These are phyloP conservation scores for Colletotrichum orchidophilum DNA, from an alignment of 2,329 filamentous ascomycete genomes.

Conservation along the genomic window DNA sequence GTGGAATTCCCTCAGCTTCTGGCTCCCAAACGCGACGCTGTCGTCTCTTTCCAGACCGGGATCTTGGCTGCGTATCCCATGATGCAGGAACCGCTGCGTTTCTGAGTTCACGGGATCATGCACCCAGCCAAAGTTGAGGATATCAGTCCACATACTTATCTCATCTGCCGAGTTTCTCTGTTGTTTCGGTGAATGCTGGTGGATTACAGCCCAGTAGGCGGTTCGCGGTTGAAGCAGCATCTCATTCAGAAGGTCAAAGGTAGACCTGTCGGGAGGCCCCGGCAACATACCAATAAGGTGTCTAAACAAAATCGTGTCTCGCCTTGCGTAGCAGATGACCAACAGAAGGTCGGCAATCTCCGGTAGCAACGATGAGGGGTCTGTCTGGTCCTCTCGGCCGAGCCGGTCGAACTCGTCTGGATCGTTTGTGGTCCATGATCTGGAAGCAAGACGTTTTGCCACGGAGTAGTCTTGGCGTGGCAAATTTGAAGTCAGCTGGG, in stretches of 20 bases:
- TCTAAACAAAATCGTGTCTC: slow-evolving; percentile 2
- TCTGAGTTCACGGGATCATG: neutral
- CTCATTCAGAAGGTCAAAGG: neutral
- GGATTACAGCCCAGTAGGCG: neutral
- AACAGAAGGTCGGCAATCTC: slow-evolving; percentile 4
- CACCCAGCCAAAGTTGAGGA: slow-evolving; percentile 3
- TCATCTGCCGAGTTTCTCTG: slow-evolving; percentile 1
- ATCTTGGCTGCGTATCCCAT: neutral
- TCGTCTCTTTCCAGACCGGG: neutral
- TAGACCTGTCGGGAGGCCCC: neutral
- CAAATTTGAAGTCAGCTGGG: neutral
- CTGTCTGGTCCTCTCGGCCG: neutral
- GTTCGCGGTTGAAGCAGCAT: slow-evolving; percentile 2
- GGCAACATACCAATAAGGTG: slow-evolving; percentile 1
- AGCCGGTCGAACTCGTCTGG: slow-evolving; percentile 4
- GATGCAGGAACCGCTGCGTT: neutral
- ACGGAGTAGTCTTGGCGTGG: neutral
- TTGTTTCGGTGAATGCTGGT: neutral
- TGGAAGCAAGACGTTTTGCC: slow-evolving; percentile 1
- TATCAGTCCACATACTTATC: slow-evolving; percentile 11
- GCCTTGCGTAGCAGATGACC: slow-evolving; percentile 9
- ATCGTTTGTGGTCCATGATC: neutral
- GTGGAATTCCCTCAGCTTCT: neutral
- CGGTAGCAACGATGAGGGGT: neutral
- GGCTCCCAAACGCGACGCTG: neutral